These are phyloP conservation scores for Chlamydomonas sphaeroides DNA, from an alignment of 139 green algal genomes.

Conservation along the genomic window DNA sequence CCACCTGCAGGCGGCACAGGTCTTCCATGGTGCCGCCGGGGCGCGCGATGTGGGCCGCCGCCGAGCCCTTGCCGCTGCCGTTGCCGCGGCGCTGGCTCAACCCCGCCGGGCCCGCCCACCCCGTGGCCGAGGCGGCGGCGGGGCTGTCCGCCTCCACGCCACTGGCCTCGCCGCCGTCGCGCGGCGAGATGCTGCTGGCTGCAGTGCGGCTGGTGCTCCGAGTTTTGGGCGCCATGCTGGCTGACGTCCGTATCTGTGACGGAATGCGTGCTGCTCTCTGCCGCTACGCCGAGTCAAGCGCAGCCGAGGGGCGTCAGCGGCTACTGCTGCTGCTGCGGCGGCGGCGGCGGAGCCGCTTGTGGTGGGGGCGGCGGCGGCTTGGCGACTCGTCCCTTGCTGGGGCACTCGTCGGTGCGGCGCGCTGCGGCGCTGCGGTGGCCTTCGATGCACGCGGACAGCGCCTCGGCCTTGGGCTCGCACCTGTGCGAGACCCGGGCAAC, in stretches of 20 bases:
- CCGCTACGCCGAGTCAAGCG: not conserved
- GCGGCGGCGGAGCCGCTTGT: not conserved
- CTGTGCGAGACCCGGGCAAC: slow-evolving; percentile 1
- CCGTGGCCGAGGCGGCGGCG: not conserved
- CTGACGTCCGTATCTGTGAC: no score
- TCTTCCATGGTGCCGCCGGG: slow-evolving; percentile 6
- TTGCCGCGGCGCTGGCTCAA: no score
- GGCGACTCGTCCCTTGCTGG: slow-evolving; percentile 29
- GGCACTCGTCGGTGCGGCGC: slow-evolving; percentile 39
- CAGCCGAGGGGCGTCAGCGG: no score
- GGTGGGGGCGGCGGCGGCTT: not conserved
- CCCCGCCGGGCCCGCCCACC: no score
- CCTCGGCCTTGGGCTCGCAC: slow-evolving; percentile 43
- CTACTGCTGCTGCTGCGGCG: not conserved
- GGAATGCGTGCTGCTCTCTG: not conserved
- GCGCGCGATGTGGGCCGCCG: no score
- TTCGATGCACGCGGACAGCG: slow-evolving; percentile 58
- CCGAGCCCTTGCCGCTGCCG: no score
- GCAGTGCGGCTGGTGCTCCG: no score
- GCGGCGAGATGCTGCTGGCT: no score
- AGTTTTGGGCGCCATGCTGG: no score
- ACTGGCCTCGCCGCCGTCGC: not conserved
- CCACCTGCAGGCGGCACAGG: slow-evolving; percentile 2
- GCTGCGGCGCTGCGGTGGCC: slow-evolving; percentile 4
- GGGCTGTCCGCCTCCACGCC: not conserved